phyloP scores from a whole-genome alignment of 177 flowering plant genomes.

The Vitis hybrid region DNA sequence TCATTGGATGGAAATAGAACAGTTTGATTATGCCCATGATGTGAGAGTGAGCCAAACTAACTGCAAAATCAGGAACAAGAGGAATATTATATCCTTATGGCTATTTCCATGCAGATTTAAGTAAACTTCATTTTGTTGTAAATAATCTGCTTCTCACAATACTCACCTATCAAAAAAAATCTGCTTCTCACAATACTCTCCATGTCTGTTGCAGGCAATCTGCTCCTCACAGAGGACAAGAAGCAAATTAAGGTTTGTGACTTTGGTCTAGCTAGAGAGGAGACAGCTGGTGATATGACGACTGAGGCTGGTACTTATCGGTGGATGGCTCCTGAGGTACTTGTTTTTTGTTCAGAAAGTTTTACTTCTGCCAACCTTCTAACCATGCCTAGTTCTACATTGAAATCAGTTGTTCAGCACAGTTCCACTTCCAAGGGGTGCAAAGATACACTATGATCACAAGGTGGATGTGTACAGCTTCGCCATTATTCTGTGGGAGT shows the following conservation, averaged over 20 bases:
- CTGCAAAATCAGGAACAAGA: neutral
- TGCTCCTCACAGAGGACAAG: conserved; percentile 32
- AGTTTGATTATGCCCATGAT: neutral
- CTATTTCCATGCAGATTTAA: neutral
- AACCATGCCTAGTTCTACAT: neutral
- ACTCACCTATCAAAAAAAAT: too few species aligned
- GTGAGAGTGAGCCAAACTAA: neutral
- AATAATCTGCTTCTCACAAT: neutral
- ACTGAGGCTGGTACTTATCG: conserved; percentile 38
- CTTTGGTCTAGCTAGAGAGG: conserved; percentile 41
- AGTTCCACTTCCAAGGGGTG: conserved; percentile 24
- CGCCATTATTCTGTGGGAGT: conserved; percentile 34
- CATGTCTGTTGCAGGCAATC: conserved; percentile 18
- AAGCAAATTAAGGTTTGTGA: conserved; percentile 28
- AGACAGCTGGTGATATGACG: conserved; percentile 24
- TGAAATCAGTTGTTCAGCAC: conserved; percentile 25
- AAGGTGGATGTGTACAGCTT: conserved; percentile 45
- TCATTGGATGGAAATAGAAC: neutral
- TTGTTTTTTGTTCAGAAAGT: neutral
- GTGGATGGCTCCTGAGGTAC: conserved; percentile 51
- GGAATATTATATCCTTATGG: neutral
- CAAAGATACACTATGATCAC: conserved; percentile 31
- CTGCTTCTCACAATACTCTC: neutral
- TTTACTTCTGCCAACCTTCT: neutral
- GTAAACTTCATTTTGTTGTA: neutral